Base-by-base conservation (phyloP, 257 asterid genomes). In the Jasminum sambac region DNA sequence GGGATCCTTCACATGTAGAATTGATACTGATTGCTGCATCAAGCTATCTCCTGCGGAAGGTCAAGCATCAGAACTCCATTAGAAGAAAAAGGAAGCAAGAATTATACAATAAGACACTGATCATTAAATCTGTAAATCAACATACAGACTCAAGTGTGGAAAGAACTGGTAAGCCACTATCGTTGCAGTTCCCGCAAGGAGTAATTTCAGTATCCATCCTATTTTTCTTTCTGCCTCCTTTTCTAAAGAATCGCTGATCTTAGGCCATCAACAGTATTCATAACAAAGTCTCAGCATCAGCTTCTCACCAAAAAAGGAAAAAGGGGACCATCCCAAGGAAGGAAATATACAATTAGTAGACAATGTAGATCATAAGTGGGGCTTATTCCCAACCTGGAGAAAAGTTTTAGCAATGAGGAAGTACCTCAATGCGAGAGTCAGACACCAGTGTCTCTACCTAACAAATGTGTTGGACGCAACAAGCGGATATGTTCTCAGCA, bases 161-260 rank as follows among this genome's bases (percentile, higher is more conserved):
- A 94, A 85, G 70, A 88, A 64, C 82, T 91, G 91, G 84, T 91
- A 94, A 55, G 86, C 97, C 68, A 89, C 84, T 46, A 76, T 19
- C 46, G 90, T 76, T 41, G 96, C 99, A 70, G 97, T 87, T 43
- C 95, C 95, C 70, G 90, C 91, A 77, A 94, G 89, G 34, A 91
- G 57, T 63, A 87, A 68, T 82, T 94, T 94, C 79, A 94, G 82
- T 6, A 91, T 42, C 97, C 94, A 91, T 68, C 99, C 99, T 19
- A 94, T 85, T 84, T 91, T 94, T 76, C 89, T 85, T 82, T 94
- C 97, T 44, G 97, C 96, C 40, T 94, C 96, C 81, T 89, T 83
- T 73, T 91, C 97, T 14, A 94, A 37, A 4, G 41, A 96, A 57
- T 79, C 64, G 68, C 68, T 94, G 95, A 77, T 91, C 98, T 79